phyloP scores from a whole-genome alignment of 306 rosid species.

The Rubus parviflorus region DNA sequence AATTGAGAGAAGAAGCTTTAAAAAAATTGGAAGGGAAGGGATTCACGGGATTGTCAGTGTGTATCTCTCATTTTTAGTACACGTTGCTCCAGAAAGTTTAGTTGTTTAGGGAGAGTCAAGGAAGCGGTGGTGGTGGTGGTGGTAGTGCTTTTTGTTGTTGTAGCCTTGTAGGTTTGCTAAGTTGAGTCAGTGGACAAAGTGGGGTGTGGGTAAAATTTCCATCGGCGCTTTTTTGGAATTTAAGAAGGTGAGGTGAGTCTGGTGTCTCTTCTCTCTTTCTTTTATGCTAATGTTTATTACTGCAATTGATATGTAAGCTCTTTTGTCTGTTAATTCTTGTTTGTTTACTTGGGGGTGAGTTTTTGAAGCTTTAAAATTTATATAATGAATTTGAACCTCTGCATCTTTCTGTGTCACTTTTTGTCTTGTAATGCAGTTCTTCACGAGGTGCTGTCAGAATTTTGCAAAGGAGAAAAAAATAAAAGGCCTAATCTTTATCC shows the following conservation, averaged over 20 bases:
- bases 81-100: constrained; percentile 71
- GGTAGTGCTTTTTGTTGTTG: neutral
- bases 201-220: constrained; percentile 8
- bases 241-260: constrained; percentile 24
- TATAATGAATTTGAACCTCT: constrained; percentile 34
- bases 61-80: constrained; percentile 60
- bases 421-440: constrained; percentile 94
- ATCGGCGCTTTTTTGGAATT: constrained; percentile 65
- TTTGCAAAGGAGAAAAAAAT: constrained; percentile 29
- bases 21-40: constrained; percentile 12
- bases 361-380: constrained; percentile 28
- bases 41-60: constrained; percentile 64
- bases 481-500: constrained; percentile 37
- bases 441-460: constrained; percentile 98
- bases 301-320: constrained; percentile 19
- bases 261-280: neutral
- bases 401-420: constrained; percentile 68
- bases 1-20: neutral
- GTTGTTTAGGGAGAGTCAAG: neutral
- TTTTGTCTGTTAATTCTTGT: constrained; percentile 57
- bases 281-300: constrained; percentile 26
- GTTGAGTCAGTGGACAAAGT: constrained; percentile 27
- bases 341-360: constrained; percentile 26
- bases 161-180: constrained; percentile 12
- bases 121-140: neutral